A percentile compares a stretch with the other conserved stretches of the same genome.
Evolutionary conservation across 345 rosid genomes (phyloP).

Genomic region (Kandelia obovata): DNA sequence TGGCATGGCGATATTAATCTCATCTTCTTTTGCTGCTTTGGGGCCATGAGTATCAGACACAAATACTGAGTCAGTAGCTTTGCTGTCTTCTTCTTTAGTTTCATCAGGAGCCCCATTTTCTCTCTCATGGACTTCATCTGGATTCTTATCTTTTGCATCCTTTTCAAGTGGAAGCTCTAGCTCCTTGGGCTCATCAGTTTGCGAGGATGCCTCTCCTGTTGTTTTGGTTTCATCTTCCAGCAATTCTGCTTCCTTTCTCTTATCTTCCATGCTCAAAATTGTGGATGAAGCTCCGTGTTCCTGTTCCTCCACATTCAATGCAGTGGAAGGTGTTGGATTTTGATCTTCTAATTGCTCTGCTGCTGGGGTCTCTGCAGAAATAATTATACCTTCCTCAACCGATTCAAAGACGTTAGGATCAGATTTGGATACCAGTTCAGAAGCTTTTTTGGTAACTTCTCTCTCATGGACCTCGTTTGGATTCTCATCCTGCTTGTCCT

Average conservation of each 20-base stretch:
- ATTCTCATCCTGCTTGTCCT: neutral
- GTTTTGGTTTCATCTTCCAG: neutral
- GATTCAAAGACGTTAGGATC: neutral
- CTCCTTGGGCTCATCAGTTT: slow-evolving; percentile 25
- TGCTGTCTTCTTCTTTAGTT: slow-evolving; percentile 7
- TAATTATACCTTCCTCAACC: slow-evolving; percentile 16
- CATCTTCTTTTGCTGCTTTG: slow-evolving; percentile 16
- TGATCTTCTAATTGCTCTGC: slow-evolving; percentile 28
- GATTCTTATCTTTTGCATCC: neutral
- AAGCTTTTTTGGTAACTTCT: slow-evolving; percentile 10
- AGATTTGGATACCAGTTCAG: neutral
- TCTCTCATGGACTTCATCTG: neutral
- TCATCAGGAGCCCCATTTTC: neutral
- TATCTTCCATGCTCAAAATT: slow-evolving; percentile 8
- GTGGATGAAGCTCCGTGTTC: slow-evolving; percentile 5
- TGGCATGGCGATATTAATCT: slow-evolving; percentile 18
- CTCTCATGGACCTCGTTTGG: neutral
- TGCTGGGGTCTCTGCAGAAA: slow-evolving; percentile 15
- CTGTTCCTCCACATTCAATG: slow-evolving; percentile 11
- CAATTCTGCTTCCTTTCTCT: neutral
- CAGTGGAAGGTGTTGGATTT: slow-evolving; percentile 19
- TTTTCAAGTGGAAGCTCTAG: slow-evolving; percentile 8
- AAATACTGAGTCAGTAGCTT: slow-evolving; percentile 3
- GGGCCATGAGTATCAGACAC: slow-evolving; percentile 1
- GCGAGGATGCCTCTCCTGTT: slow-evolving; percentile 14